These are phyloP conservation scores for Auriscalpium microsporum DNA, from an alignment of 768 basidiomycete genomes.

Conservation along the genomic window DNA sequence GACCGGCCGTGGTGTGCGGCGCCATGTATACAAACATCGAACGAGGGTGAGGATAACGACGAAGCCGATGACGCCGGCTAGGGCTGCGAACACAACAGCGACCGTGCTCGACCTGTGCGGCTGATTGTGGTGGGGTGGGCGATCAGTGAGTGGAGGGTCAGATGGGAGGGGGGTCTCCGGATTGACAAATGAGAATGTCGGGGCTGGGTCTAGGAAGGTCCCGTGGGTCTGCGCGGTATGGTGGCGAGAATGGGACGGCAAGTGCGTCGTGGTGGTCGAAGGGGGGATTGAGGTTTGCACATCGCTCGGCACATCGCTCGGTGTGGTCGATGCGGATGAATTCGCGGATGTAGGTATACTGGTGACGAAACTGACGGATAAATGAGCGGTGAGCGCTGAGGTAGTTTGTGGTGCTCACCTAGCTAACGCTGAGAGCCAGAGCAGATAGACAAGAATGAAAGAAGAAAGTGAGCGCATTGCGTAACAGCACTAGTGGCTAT, in stretches of 20 bases:
- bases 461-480: neutral
- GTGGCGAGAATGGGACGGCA: too few species aligned
- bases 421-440: neutral
- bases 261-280: too few species aligned
- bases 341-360: too few species aligned
- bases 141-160: constrained; percentile 1
- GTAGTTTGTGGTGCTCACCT: too few species aligned
- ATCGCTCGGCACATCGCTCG: too few species aligned
- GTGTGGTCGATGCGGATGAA: too few species aligned
- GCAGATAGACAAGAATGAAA: neutral
- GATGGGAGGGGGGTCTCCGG: neutral
- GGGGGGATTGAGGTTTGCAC: too few species aligned
- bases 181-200: too few species aligned
- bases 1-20: constrained; percentile 35
- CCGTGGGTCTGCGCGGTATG: too few species aligned
- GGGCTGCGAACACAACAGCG: constrained; percentile 35
- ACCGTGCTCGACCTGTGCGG: constrained; percentile 13
- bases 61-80: constrained; percentile 34
- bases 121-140: constrained; percentile 1
- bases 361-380: too few species aligned
- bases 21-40: constrained; percentile 37
- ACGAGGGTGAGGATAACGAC: constrained; percentile 27
- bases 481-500: neutral
- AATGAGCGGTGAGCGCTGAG: too few species aligned
- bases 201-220: too few species aligned